phyloP scores from a whole-genome alignment of 2,329 filamentous ascomycete species.

The Neoarthrinium moseri region DNA sequence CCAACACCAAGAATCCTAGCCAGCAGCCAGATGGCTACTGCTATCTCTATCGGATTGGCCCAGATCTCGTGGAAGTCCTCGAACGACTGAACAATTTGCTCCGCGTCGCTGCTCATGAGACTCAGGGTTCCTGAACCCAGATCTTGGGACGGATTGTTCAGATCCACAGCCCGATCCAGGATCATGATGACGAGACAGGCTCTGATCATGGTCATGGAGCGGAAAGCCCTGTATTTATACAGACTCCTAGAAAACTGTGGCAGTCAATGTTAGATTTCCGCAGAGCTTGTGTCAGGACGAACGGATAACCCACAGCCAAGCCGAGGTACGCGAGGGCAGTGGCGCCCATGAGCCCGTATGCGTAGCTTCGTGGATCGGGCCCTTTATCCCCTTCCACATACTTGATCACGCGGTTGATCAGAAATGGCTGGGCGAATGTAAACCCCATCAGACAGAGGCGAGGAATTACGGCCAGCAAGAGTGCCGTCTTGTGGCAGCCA shows the following conservation, averaged over 20 bases:
- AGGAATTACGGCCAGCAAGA: conserved; percentile 11
- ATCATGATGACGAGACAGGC: conserved; percentile 21
- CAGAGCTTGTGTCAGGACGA: neutral
- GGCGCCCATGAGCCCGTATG: neutral
- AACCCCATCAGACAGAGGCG: conserved; percentile 13
- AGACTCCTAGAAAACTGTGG: conserved; percentile 22
- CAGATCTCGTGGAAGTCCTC: conserved; percentile 25
- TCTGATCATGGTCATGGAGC: conserved; percentile 19
- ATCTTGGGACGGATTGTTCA: conserved; percentile 22
- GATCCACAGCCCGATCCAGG: conserved; percentile 19
- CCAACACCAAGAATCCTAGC: conserved; percentile 24
- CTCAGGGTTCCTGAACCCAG: conserved; percentile 23
- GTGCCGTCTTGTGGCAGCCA: neutral
- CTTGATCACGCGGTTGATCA: conserved; percentile 10
- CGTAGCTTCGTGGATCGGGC: neutral
- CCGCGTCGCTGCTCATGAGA: conserved; percentile 32
- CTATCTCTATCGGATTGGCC: conserved; percentile 24
- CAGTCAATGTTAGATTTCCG: conserved; percentile 8
- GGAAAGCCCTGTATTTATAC: conserved; percentile 26
- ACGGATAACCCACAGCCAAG: conserved; percentile 20
- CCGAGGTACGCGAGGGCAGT: conserved; percentile 24
- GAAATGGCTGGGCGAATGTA: conserved; percentile 14
- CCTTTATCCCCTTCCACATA: neutral
- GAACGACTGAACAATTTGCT: conserved; percentile 23
- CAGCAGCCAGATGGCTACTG: conserved; percentile 27